phyloP scores from a whole-genome alignment of 192 early-diverging fungal genomes.

The Rhizophagus prolifer region DNA sequence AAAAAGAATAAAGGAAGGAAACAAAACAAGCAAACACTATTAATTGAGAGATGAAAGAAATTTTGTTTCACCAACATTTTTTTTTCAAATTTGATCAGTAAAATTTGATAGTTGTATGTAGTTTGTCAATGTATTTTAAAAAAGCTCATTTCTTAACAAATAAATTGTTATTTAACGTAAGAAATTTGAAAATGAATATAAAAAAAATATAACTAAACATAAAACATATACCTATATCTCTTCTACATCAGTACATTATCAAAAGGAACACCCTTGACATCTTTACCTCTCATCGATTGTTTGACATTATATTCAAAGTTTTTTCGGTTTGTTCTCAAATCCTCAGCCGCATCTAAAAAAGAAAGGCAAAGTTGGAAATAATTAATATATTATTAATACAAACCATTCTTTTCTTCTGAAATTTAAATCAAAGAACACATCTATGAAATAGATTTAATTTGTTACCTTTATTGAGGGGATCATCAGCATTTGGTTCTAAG shows the following conservation, averaged over 20 bases:
- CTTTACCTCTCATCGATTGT: constrained; percentile 75
- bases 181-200: neutral
- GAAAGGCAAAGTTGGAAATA: neutral
- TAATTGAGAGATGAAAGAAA: neutral
- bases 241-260: constrained; percentile 55
- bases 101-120: neutral
- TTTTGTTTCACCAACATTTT: neutral
- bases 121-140: neutral
- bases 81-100: neutral
- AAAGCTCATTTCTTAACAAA: neutral
- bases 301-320: constrained; percentile 78
- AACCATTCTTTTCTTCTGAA: no score
- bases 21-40: neutral
- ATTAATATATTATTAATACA: neutral
- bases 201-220: neutral
- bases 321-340: constrained; percentile 65
- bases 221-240: neutral
- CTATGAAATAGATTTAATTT: neutral
- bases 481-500: constrained; percentile 92
- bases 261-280: constrained; percentile 64
- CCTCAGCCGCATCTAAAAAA: constrained; percentile 74
- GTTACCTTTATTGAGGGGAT: constrained; percentile 93
- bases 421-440: neutral
- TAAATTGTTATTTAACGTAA: neutral
- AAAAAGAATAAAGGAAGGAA: neutral